Evolutionary conservation across 2,329 filamentous ascomycete species (phyloP).

Genomic region (Cadophora sp.): DNA sequence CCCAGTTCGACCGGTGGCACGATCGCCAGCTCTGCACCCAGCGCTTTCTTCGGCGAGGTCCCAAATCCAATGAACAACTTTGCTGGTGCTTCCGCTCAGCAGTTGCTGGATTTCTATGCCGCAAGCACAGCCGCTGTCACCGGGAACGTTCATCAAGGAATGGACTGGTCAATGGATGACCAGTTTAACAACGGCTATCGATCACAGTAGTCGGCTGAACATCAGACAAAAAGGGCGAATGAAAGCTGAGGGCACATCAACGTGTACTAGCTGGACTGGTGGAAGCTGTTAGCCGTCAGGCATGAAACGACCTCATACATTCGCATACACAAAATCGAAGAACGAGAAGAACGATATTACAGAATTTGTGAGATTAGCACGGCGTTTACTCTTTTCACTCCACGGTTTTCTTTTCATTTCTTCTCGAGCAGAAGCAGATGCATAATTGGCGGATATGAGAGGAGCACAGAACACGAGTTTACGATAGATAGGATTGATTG

Average conservation of each 20-base stretch:
- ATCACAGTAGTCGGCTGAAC: slow-evolving; percentile 30
- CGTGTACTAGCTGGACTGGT: slow-evolving; percentile 31
- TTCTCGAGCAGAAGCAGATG: slow-evolving; percentile 25
- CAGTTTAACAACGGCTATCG: slow-evolving; percentile 35
- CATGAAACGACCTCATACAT: slow-evolving; percentile 13
- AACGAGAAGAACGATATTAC: slow-evolving; percentile 20
- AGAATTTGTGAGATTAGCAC: slow-evolving; percentile 38
- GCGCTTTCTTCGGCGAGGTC: slow-evolving; percentile 42
- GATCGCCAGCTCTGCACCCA: slow-evolving; percentile 34
- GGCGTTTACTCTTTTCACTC: slow-evolving; percentile 29
- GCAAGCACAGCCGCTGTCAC: slow-evolving; percentile 35
- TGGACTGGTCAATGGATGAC: slow-evolving; percentile 40
- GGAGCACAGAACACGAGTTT: slow-evolving; percentile 18
- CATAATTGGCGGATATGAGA: slow-evolving; percentile 5
- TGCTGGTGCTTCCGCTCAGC: slow-evolving; percentile 34
- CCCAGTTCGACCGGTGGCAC: slow-evolving; percentile 36
- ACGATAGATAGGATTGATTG: slow-evolving; percentile 6
- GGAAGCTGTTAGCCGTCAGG: slow-evolving; percentile 31
- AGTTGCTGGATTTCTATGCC: slow-evolving; percentile 42
- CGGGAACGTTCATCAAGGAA: slow-evolving; percentile 26
- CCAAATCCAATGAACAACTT: slow-evolving; percentile 31
- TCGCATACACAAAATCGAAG: slow-evolving; percentile 1
- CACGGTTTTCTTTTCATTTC: slow-evolving; percentile 21
- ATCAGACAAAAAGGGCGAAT: slow-evolving; percentile 8
- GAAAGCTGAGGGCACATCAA: slow-evolving; percentile 19